These are phyloP conservation scores for Fusarium subglutinans DNA, from an alignment of 2,329 filamentous ascomycete genomes.

Conservation along the genomic window DNA sequence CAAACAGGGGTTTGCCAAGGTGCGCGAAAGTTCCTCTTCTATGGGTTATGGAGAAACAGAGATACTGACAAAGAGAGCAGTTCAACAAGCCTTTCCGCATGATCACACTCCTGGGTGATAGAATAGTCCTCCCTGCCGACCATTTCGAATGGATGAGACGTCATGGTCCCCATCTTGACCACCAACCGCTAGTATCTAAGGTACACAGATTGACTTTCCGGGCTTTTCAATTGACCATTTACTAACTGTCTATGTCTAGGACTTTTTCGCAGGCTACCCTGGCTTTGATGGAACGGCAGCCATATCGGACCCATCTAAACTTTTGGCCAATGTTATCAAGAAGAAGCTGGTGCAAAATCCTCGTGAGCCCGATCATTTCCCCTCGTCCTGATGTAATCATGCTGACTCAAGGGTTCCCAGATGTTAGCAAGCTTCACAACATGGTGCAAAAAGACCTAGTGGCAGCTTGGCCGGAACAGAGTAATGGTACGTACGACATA, in stretches of 20 bases:
- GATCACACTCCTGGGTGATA: neutral
- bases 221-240: fast-evolving
- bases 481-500: neutral
- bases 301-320: neutral
- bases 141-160: neutral
- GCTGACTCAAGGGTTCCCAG: neutral
- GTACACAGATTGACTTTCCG: fast-evolving
- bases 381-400: neutral
- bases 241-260: neutral
- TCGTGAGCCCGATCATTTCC: neutral
- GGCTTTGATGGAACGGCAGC: neutral
- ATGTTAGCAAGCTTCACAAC: neutral
- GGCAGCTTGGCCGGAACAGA: neutral
- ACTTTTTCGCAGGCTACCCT: neutral
- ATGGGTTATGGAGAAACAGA: fast-evolving
- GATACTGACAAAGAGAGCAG: neutral
- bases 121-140: neutral
- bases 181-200: neutral
- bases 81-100: neutral
- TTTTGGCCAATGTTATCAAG: neutral
- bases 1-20: neutral
- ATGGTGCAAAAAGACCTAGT: neutral
- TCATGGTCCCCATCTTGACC: neutral
- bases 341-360: neutral
- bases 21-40: neutral